These are phyloP conservation scores for Zymoseptoria brevis DNA, from an alignment of 2,329 filamentous ascomycete genomes.

Conservation along the genomic window DNA sequence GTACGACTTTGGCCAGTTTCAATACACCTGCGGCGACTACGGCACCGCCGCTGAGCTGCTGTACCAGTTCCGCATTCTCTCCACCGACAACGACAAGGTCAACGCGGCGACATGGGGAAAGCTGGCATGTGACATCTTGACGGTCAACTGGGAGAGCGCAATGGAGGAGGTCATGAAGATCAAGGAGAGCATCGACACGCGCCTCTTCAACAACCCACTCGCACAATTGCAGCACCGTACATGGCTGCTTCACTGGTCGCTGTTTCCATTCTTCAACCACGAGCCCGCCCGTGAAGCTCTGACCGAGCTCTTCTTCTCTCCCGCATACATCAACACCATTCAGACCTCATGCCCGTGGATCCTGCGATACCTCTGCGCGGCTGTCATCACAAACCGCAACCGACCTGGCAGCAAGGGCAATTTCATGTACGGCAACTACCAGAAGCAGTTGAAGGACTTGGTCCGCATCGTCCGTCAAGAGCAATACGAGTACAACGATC, in stretches of 20 bases:
- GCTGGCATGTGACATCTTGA: slow-evolving; percentile 90
- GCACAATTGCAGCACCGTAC: slow-evolving; percentile 94
- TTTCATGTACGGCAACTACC: slow-evolving; percentile 92
- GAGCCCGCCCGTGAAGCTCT: slow-evolving; percentile 83
- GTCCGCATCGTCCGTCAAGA: slow-evolving; percentile 94
- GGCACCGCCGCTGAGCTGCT: slow-evolving; percentile 81
- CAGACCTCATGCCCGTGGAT: slow-evolving; percentile 97
- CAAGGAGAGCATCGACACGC: slow-evolving; percentile 84
- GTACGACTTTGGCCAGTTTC: slow-evolving; percentile 92
- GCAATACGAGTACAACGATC: slow-evolving; percentile 94
- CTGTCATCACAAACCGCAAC: slow-evolving; percentile 80
- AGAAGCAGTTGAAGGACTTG: slow-evolving; percentile 97
- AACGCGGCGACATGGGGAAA: slow-evolving; percentile 95
- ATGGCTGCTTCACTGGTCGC: slow-evolving; percentile 95
- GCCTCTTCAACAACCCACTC: slow-evolving; percentile 91
- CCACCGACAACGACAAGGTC: slow-evolving; percentile 97
- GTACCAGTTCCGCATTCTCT: slow-evolving; percentile 96
- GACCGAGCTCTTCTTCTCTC: slow-evolving; percentile 94
- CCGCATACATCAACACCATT: slow-evolving; percentile 98
- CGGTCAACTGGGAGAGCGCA: slow-evolving; percentile 87
- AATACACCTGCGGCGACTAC: slow-evolving; percentile 97
- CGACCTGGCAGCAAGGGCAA: slow-evolving; percentile 77
- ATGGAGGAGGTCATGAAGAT: slow-evolving; percentile 87
- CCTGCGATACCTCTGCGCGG: slow-evolving; percentile 83
- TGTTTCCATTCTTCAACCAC: slow-evolving; percentile 99